Evolutionary conservation across 768 basidiomycete species (phyloP).

Genomic region (Boletus sp.): DNA sequence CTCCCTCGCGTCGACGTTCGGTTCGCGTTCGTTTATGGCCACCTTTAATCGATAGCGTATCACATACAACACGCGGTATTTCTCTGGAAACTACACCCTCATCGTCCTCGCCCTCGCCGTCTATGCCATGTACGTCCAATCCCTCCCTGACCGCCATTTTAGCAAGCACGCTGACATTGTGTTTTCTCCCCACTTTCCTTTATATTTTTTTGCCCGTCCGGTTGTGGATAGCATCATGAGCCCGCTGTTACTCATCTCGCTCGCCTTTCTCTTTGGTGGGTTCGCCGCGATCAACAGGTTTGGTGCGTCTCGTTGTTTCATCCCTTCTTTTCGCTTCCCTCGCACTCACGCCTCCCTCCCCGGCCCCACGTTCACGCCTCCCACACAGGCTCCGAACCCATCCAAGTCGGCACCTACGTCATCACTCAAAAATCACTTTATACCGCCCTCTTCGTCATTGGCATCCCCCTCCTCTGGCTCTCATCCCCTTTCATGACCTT

Average conservation of each 20-base stretch:
- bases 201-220: not conserved
- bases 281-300: conserved; percentile 88
- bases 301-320: conserved; percentile 47
- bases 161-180: not conserved
- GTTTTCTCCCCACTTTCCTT: not conserved
- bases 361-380: not conserved
- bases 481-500: conserved; percentile 76
- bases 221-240: conserved; percentile 65
- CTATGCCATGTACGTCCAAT: conserved; percentile 70
- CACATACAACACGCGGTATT: conserved; percentile 92
- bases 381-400: conserved; percentile 71
- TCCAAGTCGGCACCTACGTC: conserved; percentile 76
- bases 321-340: not conserved
- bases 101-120: conserved; percentile 76
- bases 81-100: conserved; percentile 88
- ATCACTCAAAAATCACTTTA: conserved; percentile 91
- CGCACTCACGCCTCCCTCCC: not conserved
- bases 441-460: conserved; percentile 85
- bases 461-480: conserved; percentile 82
- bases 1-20: not conserved
- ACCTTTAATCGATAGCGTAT: conserved; percentile 56
- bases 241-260: conserved; percentile 75
- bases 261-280: conserved; percentile 88
- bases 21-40: not conserved
- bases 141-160: not conserved